phyloP scores from a whole-genome alignment of 2,329 filamentous ascomycete species.

The Paraconiothyrium brasiliense region DNA sequence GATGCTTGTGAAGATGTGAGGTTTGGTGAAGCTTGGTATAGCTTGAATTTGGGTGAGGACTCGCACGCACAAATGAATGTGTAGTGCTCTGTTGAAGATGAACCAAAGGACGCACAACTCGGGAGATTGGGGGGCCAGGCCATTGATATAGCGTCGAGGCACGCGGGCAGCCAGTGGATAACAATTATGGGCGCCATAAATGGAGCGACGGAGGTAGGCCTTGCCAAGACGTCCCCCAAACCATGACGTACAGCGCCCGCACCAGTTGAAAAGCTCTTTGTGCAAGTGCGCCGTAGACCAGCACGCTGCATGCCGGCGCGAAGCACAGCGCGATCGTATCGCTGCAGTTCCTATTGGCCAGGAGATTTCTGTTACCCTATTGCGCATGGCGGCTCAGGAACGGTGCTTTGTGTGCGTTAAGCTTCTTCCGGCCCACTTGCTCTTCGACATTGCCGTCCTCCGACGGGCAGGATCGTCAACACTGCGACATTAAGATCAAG shows the following conservation, averaged over 20 bases:
- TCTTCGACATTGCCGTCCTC: background rate
- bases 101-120: background rate
- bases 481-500: background rate
- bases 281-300: constrained; percentile 12
- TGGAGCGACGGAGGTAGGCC: background rate
- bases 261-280: constrained; percentile 8
- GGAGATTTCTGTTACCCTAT: constrained; percentile 4
- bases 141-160: constrained; percentile 8
- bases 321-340: background rate
- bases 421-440: constrained; percentile 1
- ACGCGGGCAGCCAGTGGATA: background rate
- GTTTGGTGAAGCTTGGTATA: constrained; percentile 33
- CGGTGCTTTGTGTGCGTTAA: background rate
- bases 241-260: constrained; percentile 10
- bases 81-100: background rate
- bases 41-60: constrained; percentile 27
- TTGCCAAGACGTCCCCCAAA: background rate
- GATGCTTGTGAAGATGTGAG: constrained; percentile 28
- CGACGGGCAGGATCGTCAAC: too few species aligned
- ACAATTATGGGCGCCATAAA: background rate
- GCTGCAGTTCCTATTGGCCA: constrained; percentile 6
- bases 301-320: background rate
- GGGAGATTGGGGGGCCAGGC: background rate
- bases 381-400: background rate
- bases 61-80: constrained; percentile 14